Evolutionary conservation across 257 asterid genomes (phyloP).

Genomic region (Solanum piurae): DNA sequence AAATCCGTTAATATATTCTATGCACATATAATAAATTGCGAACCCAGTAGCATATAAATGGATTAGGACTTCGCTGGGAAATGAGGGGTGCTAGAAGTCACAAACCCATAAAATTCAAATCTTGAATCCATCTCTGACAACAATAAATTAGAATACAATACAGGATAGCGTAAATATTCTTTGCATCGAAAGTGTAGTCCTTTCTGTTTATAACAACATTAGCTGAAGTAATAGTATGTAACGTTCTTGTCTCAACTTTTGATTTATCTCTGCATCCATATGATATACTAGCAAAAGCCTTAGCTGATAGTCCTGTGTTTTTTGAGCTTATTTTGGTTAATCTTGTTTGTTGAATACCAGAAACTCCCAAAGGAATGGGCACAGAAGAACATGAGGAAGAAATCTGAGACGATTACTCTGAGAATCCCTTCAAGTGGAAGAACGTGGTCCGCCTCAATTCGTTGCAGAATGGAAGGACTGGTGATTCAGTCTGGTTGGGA

Average conservation of each 20-base stretch:
- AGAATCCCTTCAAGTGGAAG: not conserved
- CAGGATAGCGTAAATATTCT: not conserved
- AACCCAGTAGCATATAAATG: not conserved
- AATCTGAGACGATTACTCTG: not conserved
- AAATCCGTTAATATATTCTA: not conserved
- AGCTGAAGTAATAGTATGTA: not conserved
- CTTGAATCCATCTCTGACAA: not conserved
- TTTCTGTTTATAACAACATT: not conserved
- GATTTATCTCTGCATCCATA: not conserved
- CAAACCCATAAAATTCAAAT: not conserved
- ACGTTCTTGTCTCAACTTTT: not conserved
- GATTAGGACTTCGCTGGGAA: too few relatives aligned
- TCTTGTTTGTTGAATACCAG: not conserved
- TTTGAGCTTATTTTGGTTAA: not conserved
- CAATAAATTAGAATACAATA: not conserved
- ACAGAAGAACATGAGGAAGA: not conserved
- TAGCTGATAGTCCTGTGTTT: not conserved
- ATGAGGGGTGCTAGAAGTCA: too few relatives aligned
- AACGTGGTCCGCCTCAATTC: not conserved
- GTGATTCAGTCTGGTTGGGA: not conserved
- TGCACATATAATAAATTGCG: not conserved
- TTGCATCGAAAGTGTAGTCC: not conserved
- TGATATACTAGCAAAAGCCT: not conserved
- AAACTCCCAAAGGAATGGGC: not conserved
- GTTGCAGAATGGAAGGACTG: not conserved